Evolutionary conservation across 83 land plant genomes (phyloP), one percentile per base, ranked within the genome.

Genomic region (Thuja plicata): DNA sequence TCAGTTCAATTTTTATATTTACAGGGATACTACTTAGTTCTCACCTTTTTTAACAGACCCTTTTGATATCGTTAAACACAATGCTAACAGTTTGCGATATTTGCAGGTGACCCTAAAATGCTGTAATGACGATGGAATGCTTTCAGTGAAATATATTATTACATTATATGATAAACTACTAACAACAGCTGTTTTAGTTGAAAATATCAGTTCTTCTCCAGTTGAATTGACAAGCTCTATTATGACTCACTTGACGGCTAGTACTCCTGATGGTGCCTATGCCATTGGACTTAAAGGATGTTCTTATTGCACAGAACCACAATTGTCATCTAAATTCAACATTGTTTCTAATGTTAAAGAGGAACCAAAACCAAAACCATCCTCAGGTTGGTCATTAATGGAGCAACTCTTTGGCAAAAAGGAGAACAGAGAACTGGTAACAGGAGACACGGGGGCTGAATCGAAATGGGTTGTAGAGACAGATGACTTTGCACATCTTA

Each of bases 231-330:
- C 48, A n/a, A 94, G 94, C 13, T 90, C 90, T 37, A 3, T 93
- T 34, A 41, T 92, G 30, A 93, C 91, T 82, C 92, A 94, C 89
- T 79, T 94, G 57, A 90, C 91, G 57, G 89, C 93, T 1, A 94
- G 96, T 89, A 90, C 91, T 0, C 94, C 94, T 0, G 93, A 93
- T 38, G 96, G 93, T 52, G 90, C 92, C 8, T 94, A 93, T 91
- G 94, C 93, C 16, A 10, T 91, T 43, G 96, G 96, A 37, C 77
- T 94, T 54, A 90, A 93, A 88, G 93, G 92, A 27, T 93, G 94
- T 41, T 83, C 88, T 87, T 93, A 91, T 85, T 88, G 74, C 77
- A 60, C 9, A 74, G 88, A 81, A 85, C 87, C 91, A 34, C 94
- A 94, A 27, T 34, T 92, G 54, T 10, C 27, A 50, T 90, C 94